phyloP scores from a whole-genome alignment of 768 basidiomycete species.

The Postia placenta region DNA sequence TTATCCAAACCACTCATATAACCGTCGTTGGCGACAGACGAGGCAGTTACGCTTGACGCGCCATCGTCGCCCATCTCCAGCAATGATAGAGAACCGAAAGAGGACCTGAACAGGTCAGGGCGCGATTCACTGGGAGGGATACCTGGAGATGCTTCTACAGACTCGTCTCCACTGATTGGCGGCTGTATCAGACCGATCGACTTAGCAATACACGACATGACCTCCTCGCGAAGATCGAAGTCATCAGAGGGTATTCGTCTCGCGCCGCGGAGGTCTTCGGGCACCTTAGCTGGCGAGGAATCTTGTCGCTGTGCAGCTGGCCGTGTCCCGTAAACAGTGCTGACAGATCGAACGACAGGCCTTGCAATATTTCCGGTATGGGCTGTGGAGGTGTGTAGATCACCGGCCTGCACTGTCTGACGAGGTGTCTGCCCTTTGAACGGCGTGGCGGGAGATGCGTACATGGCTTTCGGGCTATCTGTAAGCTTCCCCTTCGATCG shows the following conservation, averaged over 20 bases:
- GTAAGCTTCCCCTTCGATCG: constrained; percentile 19
- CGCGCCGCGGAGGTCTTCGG: constrained; percentile 11
- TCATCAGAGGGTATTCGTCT: constrained; percentile 48
- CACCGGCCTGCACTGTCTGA: constrained; percentile 68
- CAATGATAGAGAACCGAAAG: constrained; percentile 70
- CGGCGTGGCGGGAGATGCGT: constrained; percentile 18
- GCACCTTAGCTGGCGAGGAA: not conserved
- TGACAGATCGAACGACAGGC: constrained; percentile 15
- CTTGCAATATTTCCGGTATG: constrained; percentile 38
- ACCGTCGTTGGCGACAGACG: constrained; percentile 39
- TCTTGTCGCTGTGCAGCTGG: constrained; percentile 11
- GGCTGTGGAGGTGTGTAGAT: constrained; percentile 57
- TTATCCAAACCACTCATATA: constrained; percentile 87
- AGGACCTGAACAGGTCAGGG: constrained; percentile 45
- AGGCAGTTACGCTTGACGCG: constrained; percentile 61
- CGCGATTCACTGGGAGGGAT: constrained; percentile 42
- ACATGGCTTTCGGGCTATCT: constrained; percentile 18
- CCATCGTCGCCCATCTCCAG: constrained; percentile 65
- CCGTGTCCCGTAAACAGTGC: constrained; percentile 11
- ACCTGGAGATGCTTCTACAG: constrained; percentile 60
- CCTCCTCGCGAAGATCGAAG: constrained; percentile 92
- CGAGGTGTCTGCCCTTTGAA: constrained; percentile 33
- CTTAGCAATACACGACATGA: constrained; percentile 97
- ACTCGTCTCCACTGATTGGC: constrained; percentile 63
- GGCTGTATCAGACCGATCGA: constrained; percentile 93